Conservation (phyloP, 495 filamentous ascomycete genomes). For the Aspergillus ostianus region DNA sequence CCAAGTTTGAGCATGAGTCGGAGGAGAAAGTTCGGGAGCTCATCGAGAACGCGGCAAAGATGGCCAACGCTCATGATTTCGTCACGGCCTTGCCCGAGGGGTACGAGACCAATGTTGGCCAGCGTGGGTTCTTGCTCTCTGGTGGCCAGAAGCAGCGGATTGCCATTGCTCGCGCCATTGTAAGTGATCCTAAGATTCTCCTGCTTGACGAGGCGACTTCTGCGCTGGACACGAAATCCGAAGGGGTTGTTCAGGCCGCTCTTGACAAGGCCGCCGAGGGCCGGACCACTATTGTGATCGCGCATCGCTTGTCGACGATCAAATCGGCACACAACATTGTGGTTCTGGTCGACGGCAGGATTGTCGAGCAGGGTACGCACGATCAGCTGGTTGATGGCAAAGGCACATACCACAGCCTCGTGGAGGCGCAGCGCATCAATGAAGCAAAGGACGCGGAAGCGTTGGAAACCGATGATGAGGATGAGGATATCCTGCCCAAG, state of each 20-base stretch:
- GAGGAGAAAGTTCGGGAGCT: conserved; percentile 65
- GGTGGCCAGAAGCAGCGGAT: conserved; percentile 98
- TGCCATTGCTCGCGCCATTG: conserved; percentile 82
- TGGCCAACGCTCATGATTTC: conserved; percentile 93
- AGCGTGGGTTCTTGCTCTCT: conserved; percentile 87
- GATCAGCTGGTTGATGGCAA: conserved; percentile 59
- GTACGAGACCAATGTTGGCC: conserved; percentile 93
- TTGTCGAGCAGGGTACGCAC: conserved; percentile 89
- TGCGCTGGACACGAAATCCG: conserved; percentile 92
- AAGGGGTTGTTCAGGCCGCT: conserved; percentile 91
- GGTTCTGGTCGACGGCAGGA: conserved; percentile 78
- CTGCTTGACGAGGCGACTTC: conserved; percentile 94
- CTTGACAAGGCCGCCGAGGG: conserved; percentile 83
- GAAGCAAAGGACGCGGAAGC: conserved; percentile 58
- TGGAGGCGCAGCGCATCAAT: conserved; percentile 77
- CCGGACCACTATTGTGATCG: conserved; percentile 95
- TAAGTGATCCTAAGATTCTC: conserved; percentile 92
- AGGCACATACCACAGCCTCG: conserved; percentile 71
- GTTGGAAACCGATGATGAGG: conserved; percentile 30
- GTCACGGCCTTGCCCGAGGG: conserved; percentile 79
- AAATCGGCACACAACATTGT: conserved; percentile 94
- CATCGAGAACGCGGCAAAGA: conserved; percentile 77
- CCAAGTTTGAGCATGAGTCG: conserved; percentile 63
- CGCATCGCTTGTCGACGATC: conserved; percentile 92
- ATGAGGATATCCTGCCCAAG: conserved; percentile 29